A percentile compares a stretch with the other conserved stretches of the same genome.
Conservation (phyloP, 2,329 filamentous ascomycete species). For the Volutella citrinella region DNA sequence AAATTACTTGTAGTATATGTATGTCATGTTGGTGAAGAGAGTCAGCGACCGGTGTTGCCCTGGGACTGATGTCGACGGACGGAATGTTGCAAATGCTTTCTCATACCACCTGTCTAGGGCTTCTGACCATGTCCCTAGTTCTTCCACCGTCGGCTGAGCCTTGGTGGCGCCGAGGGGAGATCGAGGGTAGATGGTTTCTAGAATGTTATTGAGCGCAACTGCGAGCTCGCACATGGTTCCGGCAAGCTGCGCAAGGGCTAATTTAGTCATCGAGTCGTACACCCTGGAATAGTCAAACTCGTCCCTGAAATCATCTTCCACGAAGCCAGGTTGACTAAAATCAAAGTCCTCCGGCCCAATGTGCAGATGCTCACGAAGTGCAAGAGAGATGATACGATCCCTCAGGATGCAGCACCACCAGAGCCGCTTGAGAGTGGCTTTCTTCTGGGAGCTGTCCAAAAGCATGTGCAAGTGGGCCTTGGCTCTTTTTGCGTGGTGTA, state of each 20-base stretch:
- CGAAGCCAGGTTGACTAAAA: constrained; percentile 24
- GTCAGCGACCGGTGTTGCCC: constrained; percentile 3
- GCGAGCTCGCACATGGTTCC: constrained; percentile 7
- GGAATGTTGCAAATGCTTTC: constrained; percentile 2
- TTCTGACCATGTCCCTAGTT: not conserved
- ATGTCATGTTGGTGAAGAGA: constrained; percentile 4
- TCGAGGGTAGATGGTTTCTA: not conserved
- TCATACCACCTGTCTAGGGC: constrained; percentile 7
- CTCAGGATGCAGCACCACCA: constrained; percentile 54
- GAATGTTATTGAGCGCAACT: constrained; percentile 3
- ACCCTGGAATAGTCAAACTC: constrained; percentile 42
- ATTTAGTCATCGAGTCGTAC: constrained; percentile 43
- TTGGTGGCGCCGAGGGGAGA: not conserved
- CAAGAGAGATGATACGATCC: constrained; percentile 46
- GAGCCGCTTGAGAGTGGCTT: constrained; percentile 40
- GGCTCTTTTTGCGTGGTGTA: constrained; percentile 5
- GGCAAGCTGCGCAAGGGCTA: constrained; percentile 27
- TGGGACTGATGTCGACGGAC: not conserved
- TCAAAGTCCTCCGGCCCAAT: constrained; percentile 45
- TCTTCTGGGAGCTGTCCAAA: constrained; percentile 2
- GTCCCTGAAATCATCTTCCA: constrained; percentile 40
- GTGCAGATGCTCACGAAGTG: constrained; percentile 44
- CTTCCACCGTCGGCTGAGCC: not conserved
- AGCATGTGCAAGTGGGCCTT: too few species aligned
- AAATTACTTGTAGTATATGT: constrained; percentile 8